Evolutionary conservation across 2,329 filamentous ascomycete genomes (phyloP).

Genomic region (Didymella pomorum): DNA sequence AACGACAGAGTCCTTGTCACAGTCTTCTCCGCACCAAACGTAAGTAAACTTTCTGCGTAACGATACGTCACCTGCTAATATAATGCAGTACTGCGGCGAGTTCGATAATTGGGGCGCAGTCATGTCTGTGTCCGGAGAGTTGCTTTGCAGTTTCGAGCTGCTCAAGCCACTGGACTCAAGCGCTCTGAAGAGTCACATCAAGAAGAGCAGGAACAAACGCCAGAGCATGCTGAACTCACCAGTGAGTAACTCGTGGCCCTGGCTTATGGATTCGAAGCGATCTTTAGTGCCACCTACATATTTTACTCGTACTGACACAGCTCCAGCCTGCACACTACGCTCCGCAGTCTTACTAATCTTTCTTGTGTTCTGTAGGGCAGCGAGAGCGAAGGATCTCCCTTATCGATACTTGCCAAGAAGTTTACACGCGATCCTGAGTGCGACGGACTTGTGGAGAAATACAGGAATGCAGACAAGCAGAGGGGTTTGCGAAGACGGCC

Average conservation of each 20-base stretch:
- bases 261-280: slow-evolving; percentile 19
- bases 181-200: slow-evolving; percentile 97
- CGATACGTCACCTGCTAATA: slow-evolving; percentile 26
- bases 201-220: slow-evolving; percentile 93
- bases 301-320: slow-evolving; percentile 43
- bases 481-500: slow-evolving; percentile 11
- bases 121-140: slow-evolving; percentile 93
- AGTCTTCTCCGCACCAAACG: slow-evolving; percentile 96
- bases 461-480: slow-evolving; percentile 16
- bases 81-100: slow-evolving; percentile 86
- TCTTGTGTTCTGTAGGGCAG: slow-evolving; percentile 33
- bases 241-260: slow-evolving; percentile 64
- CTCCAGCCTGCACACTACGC: slow-evolving; percentile 59
- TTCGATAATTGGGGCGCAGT: slow-evolving; percentile 99
- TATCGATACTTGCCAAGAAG: slow-evolving; percentile 24
- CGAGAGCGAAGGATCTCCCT: slow-evolving; percentile 24
- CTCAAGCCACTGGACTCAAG: slow-evolving; percentile 96
- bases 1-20: slow-evolving; percentile 94
- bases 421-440: background rate
- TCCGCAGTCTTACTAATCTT: slow-evolving; percentile 59
- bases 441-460: slow-evolving; percentile 12
- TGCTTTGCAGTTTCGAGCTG: slow-evolving; percentile 96
- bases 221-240: slow-evolving; percentile 97
- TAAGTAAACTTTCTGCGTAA: slow-evolving; percentile 61
- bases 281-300: slow-evolving; percentile 38